These are phyloP conservation scores for Dentipellis fragilis DNA, from an alignment of 768 basidiomycete genomes.

Conservation along the genomic window DNA sequence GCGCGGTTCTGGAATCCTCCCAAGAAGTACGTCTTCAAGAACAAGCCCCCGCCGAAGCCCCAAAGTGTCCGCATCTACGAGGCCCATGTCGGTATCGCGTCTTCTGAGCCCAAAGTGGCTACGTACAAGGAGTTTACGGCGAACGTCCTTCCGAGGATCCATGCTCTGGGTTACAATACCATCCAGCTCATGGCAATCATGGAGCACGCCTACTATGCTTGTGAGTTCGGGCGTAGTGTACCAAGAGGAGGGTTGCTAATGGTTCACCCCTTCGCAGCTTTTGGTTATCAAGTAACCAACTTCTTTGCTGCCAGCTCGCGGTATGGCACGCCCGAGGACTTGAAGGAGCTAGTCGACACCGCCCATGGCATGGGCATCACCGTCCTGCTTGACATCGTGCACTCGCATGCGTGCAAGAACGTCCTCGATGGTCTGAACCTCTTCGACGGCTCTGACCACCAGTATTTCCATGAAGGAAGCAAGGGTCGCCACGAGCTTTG, in stretches of 20 bases:
- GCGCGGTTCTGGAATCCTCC: constrained; percentile 99
- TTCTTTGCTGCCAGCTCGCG: constrained; percentile 97
- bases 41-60: constrained; percentile 59
- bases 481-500: constrained; percentile 93
- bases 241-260: neutral
- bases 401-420: constrained; percentile 98
- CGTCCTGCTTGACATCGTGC: constrained; percentile 92
- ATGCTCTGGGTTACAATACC: constrained; percentile 87
- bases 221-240: constrained; percentile 33
- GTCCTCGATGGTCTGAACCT: constrained; percentile 89
- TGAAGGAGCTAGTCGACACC: constrained; percentile 90
- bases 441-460: constrained; percentile 96
- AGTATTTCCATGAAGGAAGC: constrained; percentile 90
- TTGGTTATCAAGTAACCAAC: constrained; percentile 95
- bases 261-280: constrained; percentile 42
- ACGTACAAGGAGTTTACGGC: constrained; percentile 93
- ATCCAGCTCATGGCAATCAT: constrained; percentile 99
- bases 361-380: constrained; percentile 90
- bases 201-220: constrained; percentile 98
- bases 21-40: constrained; percentile 60
- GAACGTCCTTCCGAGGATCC: constrained; percentile 79
- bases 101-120: constrained; percentile 77
- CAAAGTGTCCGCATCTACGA: constrained; percentile 80
- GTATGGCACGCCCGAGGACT: constrained; percentile 92
- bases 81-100: constrained; percentile 96